Percentiles rank a stretch among this genome's conserved stretches.
Conservation (phyloP, 495 filamentous ascomycete species). For the Aspergillus incahuasiensis region DNA sequence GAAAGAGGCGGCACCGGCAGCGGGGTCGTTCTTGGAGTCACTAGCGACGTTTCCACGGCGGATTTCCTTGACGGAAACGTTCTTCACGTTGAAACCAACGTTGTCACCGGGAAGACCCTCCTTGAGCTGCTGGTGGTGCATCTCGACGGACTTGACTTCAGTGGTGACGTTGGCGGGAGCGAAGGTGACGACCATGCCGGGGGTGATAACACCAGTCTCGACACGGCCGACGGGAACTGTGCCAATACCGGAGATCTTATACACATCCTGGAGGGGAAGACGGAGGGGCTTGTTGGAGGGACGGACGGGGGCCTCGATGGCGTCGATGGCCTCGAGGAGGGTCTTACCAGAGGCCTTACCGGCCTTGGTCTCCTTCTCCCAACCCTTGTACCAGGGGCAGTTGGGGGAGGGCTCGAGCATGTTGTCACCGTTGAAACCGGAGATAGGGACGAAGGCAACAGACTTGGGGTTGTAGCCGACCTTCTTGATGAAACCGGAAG, state of each 20-base stretch:
- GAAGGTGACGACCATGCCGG: conserved; percentile 87
- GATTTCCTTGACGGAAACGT: conserved; percentile 99
- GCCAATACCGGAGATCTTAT: conserved; percentile 99
- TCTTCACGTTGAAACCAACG: conserved; percentile 99
- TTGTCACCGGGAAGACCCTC: conserved; percentile 99
- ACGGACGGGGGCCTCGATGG: conserved; percentile 89
- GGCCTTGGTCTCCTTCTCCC: conserved; percentile 98
- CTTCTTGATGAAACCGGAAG: conserved; percentile 99
- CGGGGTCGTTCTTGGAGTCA: conserved; percentile 99
- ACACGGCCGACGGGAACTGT: conserved; percentile 99
- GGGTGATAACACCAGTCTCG: conserved; percentile 96
- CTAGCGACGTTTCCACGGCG: conserved; percentile 99
- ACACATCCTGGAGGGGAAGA: conserved; percentile 99
- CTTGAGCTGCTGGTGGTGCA: conserved; percentile 99
- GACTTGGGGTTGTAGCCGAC: conserved; percentile 99
- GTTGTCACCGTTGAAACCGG: conserved; percentile 99
- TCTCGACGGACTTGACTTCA: conserved; percentile 99
- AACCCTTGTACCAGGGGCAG: conserved; percentile 99
- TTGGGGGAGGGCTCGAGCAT: conserved; percentile 91
- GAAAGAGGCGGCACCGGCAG: conserved; percentile 83
- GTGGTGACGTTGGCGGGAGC: conserved; percentile 98
- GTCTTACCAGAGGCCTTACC: conserved; percentile 91
- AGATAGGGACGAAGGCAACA: conserved; percentile 99
- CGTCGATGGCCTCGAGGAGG: conserved; percentile 97
- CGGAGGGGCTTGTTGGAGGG: conserved; percentile 86